Percentiles rank a stretch among this genome's conserved stretches.
Evolutionary conservation across 1,139 yeast species (phyloP).

Genomic region (Spencermartinsiella ligniputridi): DNA sequence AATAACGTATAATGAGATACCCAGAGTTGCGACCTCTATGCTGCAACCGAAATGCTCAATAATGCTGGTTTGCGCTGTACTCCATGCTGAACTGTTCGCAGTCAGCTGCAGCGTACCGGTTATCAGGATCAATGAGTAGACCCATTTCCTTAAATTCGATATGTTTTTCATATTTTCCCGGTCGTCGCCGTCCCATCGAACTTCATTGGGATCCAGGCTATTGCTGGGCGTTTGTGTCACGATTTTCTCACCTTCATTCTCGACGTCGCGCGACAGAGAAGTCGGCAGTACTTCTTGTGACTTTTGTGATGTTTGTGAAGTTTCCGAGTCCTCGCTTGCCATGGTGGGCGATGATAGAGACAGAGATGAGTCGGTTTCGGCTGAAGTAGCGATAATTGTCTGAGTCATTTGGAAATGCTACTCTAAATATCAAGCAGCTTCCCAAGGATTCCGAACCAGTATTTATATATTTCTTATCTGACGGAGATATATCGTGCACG

Average conservation of each 20-base stretch:
- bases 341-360: too few relatives aligned
- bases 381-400: too few relatives aligned
- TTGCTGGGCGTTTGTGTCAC: not conserved
- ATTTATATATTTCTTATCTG: too few relatives aligned
- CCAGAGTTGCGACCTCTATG: slow-evolving; percentile 55
- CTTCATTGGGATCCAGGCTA: slow-evolving; percentile 23
- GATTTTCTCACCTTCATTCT: not conserved
- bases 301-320: too few relatives aligned
- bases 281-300: not conserved
- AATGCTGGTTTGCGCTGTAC: slow-evolving; percentile 47
- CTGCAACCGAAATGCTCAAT: slow-evolving; percentile 47
- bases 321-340: too few relatives aligned
- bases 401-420: too few relatives aligned
- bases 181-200: slow-evolving; percentile 36
- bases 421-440: too few relatives aligned
- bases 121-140: slow-evolving; percentile 49
- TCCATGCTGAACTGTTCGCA: slow-evolving; percentile 56
- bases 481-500: too few relatives aligned
- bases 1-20: slow-evolving; percentile 62
- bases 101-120: slow-evolving; percentile 44
- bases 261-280: not conserved
- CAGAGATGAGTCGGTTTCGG: too few relatives aligned
- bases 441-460: too few relatives aligned
- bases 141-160: slow-evolving; percentile 45
- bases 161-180: slow-evolving; percentile 46